phyloP scores from a whole-genome alignment of 176 grass and related monocot species.

The Puya raimondii region DNA sequence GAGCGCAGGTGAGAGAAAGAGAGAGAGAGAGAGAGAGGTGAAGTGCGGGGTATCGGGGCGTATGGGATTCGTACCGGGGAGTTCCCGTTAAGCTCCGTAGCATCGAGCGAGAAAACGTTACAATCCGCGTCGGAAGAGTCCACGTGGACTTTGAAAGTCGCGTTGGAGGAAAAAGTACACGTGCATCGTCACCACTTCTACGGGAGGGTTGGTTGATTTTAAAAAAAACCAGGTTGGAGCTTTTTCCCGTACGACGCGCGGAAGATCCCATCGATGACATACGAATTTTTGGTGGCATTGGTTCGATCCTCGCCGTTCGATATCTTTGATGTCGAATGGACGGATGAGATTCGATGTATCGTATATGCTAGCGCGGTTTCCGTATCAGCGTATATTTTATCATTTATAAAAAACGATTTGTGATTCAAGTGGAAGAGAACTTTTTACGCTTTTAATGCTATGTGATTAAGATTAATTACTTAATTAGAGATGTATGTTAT shows the following conservation, averaged over 20 bases:
- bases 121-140: neutral
- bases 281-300: neutral
- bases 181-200: too few species aligned
- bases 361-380: too few species aligned
- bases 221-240: neutral
- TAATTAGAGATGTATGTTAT: too few species aligned
- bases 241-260: neutral
- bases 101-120: neutral
- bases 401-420: too few species aligned
- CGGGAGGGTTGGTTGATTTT: neutral
- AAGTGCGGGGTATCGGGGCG: too few species aligned
- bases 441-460: too few species aligned
- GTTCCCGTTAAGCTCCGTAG: neutral
- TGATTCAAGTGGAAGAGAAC: too few species aligned
- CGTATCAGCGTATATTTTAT: too few species aligned
- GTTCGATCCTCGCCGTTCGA: neutral
- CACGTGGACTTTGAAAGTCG: neutral
- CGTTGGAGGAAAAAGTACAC: neutral
- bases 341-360: neutral
- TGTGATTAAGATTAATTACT: too few species aligned
- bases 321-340: neutral
- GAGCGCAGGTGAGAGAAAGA: constrained; percentile 11
- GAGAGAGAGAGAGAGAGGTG: neutral
- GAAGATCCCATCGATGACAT: neutral
- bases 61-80: neutral